Evolutionary conservation across 1,284 basidiomycete genomes (phyloP).

Genomic region (Sanghuangporus weigelae): DNA sequence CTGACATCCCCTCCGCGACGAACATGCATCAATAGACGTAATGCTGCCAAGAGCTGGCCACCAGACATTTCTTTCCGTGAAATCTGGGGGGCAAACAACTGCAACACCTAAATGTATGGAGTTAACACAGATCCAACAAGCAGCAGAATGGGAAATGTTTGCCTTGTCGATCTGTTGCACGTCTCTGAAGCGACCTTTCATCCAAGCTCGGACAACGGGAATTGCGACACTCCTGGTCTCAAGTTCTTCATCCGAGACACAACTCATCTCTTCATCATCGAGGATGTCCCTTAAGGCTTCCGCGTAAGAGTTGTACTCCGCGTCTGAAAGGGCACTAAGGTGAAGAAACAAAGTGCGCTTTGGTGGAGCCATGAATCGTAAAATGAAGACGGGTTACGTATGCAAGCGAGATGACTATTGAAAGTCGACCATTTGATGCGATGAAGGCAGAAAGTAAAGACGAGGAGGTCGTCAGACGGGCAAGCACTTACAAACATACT

Average conservation of each 20-base stretch:
- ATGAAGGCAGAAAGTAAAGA: too few relatives aligned
- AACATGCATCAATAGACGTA: slow-evolving; percentile 61
- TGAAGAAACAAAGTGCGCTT: slow-evolving; percentile 57
- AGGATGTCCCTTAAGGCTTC: slow-evolving; percentile 52
- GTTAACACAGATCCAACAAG: not conserved
- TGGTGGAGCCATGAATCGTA: not conserved
- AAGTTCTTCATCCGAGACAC: slow-evolving; percentile 36
- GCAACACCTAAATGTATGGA: slow-evolving; percentile 48
- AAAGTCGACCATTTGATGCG: too few relatives aligned
- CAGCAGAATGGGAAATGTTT: slow-evolving; percentile 16
- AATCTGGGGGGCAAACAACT: slow-evolving; percentile 52
- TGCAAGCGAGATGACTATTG: not conserved
- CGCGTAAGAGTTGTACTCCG: slow-evolving; percentile 63
- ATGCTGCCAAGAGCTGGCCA: slow-evolving; percentile 71
- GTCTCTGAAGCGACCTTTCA: slow-evolving; percentile 60
- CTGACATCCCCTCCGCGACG: slow-evolving; percentile 55
- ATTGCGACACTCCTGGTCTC: slow-evolving; percentile 37
- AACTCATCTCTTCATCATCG: slow-evolving; percentile 23
- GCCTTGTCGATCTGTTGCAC: slow-evolving; percentile 57
- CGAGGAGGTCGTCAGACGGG: too few relatives aligned
- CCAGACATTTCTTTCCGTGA: slow-evolving; percentile 44
- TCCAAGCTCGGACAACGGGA: slow-evolving; percentile 68
- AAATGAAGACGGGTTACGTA: not conserved
- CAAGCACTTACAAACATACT: too few relatives aligned
- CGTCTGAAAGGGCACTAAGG: slow-evolving; percentile 65